Conservation (phyloP, 163 green algal species). For the Trebouxia gelatinosa region DNA sequence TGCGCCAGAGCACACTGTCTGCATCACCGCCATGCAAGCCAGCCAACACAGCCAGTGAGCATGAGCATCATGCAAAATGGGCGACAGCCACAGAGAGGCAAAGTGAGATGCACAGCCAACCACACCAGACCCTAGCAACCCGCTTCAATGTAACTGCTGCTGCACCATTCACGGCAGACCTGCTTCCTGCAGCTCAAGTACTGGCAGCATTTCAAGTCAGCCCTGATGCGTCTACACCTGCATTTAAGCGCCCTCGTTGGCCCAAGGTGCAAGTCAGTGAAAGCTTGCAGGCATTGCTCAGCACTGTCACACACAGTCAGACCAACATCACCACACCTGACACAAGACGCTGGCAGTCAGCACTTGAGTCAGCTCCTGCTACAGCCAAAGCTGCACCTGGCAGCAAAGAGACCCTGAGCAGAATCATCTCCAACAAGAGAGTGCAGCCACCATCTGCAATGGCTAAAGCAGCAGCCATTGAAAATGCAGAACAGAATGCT, state of each 20-base stretch:
- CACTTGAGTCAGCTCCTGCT: background rate
- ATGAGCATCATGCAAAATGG: background rate
- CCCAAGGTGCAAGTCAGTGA: constrained; percentile 6
- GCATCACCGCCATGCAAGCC: background rate
- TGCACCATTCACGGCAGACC: background rate
- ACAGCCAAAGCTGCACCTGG: background rate
- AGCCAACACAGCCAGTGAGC: background rate
- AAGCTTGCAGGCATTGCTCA: background rate
- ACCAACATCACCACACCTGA: background rate
- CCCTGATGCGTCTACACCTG: background rate
- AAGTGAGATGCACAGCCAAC: too few relatives aligned
- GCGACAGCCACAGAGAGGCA: constrained; percentile 7
- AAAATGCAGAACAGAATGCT: background rate
- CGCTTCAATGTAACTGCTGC: background rate
- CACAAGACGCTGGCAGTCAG: too few relatives aligned
- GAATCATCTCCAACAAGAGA: background rate
- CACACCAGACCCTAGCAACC: too few relatives aligned
- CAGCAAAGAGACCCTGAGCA: background rate
- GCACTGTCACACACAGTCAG: background rate
- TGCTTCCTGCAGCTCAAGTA: background rate
- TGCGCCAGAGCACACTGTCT: background rate
- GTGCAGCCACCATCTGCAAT: background rate
- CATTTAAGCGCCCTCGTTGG: background rate
- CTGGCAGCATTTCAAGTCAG: background rate
- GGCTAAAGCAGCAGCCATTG: too few relatives aligned